A percentile compares a stretch with the other conserved stretches of the same genome.
These are phyloP conservation scores for Helianthus tuberosus DNA, from an alignment of 129 eudicot species.

Conservation along the genomic window DNA sequence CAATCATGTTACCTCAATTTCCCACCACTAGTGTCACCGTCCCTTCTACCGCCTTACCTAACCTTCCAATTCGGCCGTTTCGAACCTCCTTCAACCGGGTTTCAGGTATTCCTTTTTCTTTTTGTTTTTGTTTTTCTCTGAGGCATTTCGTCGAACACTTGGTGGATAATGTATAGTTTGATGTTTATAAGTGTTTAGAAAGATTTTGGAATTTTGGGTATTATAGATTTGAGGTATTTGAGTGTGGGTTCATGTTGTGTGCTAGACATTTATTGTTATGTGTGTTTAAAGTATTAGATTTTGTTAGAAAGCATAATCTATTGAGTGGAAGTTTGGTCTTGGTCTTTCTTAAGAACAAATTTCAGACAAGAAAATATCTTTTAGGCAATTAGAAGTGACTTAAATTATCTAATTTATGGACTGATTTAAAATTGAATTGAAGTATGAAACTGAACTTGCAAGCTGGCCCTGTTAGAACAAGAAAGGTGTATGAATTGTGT, in stretches of 20 bases:
- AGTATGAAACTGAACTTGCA: not conserved
- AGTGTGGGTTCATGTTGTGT: not conserved
- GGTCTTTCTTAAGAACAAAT: not conserved
- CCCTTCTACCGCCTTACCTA: constrained; percentile 50
- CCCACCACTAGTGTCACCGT: constrained; percentile 8
- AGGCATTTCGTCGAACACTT: constrained; percentile 37
- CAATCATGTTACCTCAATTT: constrained; percentile 45
- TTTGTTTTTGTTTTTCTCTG: constrained; percentile 6
- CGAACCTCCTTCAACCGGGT: constrained; percentile 39
- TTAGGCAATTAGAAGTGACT: not conserved
- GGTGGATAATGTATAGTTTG: not conserved
- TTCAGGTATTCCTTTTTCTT: constrained; percentile 45
- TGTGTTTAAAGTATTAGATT: not conserved
- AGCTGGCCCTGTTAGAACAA: not conserved
- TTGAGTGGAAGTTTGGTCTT: too few relatives aligned
- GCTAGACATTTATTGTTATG: not conserved
- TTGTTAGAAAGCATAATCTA: not conserved
- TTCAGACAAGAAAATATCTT: not conserved
- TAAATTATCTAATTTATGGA: not conserved
- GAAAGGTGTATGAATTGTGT: not conserved
- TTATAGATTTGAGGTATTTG: not conserved
- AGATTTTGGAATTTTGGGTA: not conserved
- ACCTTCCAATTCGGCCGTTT: constrained; percentile 52
- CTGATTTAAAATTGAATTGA: not conserved
- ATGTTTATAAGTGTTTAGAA: not conserved